These are phyloP conservation scores for Plasmodium reichenowi DNA, from an alignment of 169 alveolate genomes.

Conservation along the genomic window DNA sequence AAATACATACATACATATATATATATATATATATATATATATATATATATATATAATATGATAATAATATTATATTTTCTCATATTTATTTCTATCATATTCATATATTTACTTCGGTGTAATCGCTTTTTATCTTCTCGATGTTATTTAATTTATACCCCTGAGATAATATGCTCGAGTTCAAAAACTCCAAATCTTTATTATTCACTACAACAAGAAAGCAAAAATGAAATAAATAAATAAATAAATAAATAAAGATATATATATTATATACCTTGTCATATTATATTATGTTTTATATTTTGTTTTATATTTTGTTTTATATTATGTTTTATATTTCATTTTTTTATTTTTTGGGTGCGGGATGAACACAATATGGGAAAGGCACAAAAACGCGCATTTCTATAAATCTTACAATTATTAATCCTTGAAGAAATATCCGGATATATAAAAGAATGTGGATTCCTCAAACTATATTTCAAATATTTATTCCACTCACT, in stretches of 20 bases:
- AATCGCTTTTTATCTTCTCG: conserved; percentile 11
- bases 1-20: neutral
- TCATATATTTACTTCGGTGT: conserved; percentile 13
- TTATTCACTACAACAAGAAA: conserved; percentile 13
- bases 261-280: neutral
- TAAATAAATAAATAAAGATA: neutral
- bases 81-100: neutral
- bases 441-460: conserved; percentile 52
- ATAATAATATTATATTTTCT: neutral
- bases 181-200: conserved; percentile 35
- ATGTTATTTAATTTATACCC: conserved; percentile 43
- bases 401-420: conserved; percentile 13
- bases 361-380: no score
- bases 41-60: no score
- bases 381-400: neutral
- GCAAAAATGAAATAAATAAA: neutral
- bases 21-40: neutral
- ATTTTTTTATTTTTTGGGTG: neutral
- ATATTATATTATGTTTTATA: no score
- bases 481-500: conserved; percentile 63
- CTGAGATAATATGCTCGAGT: conserved; percentile 20
- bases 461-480: conserved; percentile 68
- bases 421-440: conserved; percentile 11
- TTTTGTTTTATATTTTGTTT: no score
- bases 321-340: no score